phyloP scores from a whole-genome alignment of 78 protist genomes.

The Dictyostelium brefeldianum region DNA sequence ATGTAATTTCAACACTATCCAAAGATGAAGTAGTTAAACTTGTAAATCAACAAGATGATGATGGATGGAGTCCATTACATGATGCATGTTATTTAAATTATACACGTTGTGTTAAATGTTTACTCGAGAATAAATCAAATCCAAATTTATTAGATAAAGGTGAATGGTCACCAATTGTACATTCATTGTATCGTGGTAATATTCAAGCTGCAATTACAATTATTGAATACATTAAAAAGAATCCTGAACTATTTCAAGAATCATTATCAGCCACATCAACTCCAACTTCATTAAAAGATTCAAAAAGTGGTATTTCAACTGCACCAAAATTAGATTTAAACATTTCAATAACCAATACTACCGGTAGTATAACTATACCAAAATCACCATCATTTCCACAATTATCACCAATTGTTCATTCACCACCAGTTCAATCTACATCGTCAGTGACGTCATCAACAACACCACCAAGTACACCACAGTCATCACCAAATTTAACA shows the following conservation, averaged over 20 bases:
- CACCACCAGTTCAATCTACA: neutral
- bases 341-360: neutral
- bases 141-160: slow-evolving; percentile 67
- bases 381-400: neutral
- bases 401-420: neutral
- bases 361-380: too few relatives aligned
- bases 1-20: neutral
- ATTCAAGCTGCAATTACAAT: slow-evolving; percentile 43
- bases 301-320: slow-evolving; percentile 23
- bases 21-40: neutral
- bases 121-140: slow-evolving; percentile 36
- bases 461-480: neutral
- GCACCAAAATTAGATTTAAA: neutral
- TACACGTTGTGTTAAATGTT: slow-evolving; percentile 16
- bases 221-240: slow-evolving; percentile 42
- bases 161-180: slow-evolving; percentile 74
- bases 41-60: slow-evolving; percentile 64
- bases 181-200: slow-evolving; percentile 70
- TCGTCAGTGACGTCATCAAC: neutral
- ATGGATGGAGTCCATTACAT: slow-evolving; percentile 71
- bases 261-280: neutral
- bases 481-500: neutral
- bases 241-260: slow-evolving; percentile 12
- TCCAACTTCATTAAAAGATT: slow-evolving; percentile 33
- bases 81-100: slow-evolving; percentile 60